Conservation (phyloP, 768 basidiomycete species). For the Hemileccinum rubropunctum region DNA sequence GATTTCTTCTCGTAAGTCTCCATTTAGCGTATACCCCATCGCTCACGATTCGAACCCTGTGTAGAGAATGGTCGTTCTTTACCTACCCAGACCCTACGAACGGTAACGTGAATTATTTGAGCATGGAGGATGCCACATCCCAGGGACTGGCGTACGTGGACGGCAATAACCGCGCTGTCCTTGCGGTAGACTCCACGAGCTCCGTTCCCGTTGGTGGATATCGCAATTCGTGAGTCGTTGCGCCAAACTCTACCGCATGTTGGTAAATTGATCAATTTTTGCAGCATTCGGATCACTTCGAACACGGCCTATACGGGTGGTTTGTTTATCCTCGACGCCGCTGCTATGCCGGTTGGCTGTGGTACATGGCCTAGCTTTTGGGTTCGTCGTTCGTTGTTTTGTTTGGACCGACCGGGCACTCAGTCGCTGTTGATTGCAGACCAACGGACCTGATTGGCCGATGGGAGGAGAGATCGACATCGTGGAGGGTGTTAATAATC, state of each 20-base stretch:
- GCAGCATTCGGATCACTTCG: slow-evolving; percentile 64
- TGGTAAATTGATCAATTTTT: not conserved
- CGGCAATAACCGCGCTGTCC: slow-evolving; percentile 44
- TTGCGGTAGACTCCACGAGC: slow-evolving; percentile 60
- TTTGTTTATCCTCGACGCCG: slow-evolving; percentile 72
- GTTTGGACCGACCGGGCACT: not conserved
- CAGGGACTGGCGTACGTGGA: slow-evolving; percentile 61
- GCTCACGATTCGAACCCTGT: not conserved
- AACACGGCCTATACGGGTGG: slow-evolving; percentile 57
- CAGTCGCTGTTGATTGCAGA: slow-evolving; percentile 17
- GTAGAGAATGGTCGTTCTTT: slow-evolving; percentile 66
- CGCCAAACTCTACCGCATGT: not conserved
- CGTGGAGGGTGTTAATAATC: slow-evolving; percentile 66
- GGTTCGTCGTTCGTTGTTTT: slow-evolving; percentile 25
- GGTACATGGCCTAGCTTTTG: slow-evolving; percentile 59
- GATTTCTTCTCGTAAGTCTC: slow-evolving; percentile 54
- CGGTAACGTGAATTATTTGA: slow-evolving; percentile 63
- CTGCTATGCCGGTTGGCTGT: slow-evolving; percentile 68
- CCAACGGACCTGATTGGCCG: slow-evolving; percentile 55
- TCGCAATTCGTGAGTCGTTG: slow-evolving; percentile 46
- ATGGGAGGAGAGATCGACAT: slow-evolving; percentile 65
- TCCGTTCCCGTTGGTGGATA: slow-evolving; percentile 45
- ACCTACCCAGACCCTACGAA: slow-evolving; percentile 61
- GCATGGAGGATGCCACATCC: slow-evolving; percentile 41
- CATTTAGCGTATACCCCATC: not conserved